Evolutionary conservation across 306 rosid genomes (phyloP).

Genomic region (Abrus precatorius): DNA sequence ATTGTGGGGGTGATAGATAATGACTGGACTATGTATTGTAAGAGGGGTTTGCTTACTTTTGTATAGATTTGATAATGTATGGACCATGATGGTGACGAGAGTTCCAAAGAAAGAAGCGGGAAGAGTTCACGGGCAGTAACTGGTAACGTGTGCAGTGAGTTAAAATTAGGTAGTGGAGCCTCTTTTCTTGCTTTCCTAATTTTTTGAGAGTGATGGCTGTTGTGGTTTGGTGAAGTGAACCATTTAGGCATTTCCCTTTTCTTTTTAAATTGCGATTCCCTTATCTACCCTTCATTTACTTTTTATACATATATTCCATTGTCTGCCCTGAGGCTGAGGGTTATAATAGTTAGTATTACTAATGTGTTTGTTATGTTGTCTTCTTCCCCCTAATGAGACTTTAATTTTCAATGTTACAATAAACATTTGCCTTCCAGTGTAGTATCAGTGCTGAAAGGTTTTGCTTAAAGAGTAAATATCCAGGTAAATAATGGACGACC

Average conservation of each 20-base stretch:
- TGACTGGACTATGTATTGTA: constrained; percentile 40
- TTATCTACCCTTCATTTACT: not conserved
- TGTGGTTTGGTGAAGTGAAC: constrained; percentile 40
- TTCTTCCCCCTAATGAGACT: too few species aligned
- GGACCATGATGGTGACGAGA: constrained; percentile 35
- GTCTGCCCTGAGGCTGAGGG: not conserved
- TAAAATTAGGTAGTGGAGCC: constrained; percentile 32
- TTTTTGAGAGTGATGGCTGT: constrained; percentile 29
- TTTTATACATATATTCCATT: not conserved
- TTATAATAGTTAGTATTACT: not conserved
- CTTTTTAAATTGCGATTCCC: constrained; percentile 20
- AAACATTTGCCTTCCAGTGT: too few species aligned
- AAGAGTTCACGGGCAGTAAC: constrained; percentile 35
- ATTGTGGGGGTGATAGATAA: constrained; percentile 7
- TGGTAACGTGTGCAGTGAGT: constrained; percentile 40
- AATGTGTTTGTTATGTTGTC: too few species aligned
- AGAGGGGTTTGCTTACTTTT: not conserved
- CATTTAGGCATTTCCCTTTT: constrained; percentile 36
- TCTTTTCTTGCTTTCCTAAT: constrained; percentile 18
- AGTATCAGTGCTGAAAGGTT: too few species aligned
- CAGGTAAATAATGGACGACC: too few species aligned
- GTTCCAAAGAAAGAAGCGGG: constrained; percentile 42
- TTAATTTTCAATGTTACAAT: too few species aligned
- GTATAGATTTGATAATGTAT: constrained; percentile 33
- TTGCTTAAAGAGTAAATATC: too few species aligned